Percentiles rank a stretch among this genome's conserved stretches.
phyloP scores from a whole-genome alignment of 108 stramenopile species.

The Nannochloropsis salina region DNA sequence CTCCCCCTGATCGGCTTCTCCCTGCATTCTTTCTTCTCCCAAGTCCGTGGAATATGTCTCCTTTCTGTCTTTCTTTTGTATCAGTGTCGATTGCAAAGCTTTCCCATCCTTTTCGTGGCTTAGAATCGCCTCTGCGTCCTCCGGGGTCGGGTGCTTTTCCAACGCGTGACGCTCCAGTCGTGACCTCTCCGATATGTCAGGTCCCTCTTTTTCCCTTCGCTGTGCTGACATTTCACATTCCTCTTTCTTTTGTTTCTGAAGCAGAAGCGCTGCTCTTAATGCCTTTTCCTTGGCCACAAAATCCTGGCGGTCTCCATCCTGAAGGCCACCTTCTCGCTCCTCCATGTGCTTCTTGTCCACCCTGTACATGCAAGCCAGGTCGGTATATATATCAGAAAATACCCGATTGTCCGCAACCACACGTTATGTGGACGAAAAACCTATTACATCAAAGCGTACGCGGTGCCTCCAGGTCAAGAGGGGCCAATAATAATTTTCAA shows the following conservation, averaged over 20 bases:
- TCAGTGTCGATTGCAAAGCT: background rate
- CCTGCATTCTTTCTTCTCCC: background rate
- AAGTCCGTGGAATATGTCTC: too few relatives aligned
- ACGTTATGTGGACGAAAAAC: too few relatives aligned
- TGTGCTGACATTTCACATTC: background rate
- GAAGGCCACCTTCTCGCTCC: background rate
- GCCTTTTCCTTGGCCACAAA: conserved; percentile 17
- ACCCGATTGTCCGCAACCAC: too few relatives aligned
- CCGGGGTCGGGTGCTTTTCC: background rate
- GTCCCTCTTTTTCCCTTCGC: background rate
- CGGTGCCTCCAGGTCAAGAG: too few relatives aligned
- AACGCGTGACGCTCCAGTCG: background rate
- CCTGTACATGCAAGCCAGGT: background rate
- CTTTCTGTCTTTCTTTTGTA: background rate
- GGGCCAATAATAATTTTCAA: too few relatives aligned
- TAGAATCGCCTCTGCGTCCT: background rate
- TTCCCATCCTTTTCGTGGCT: background rate
- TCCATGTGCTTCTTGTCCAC: background rate
- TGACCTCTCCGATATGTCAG: background rate
- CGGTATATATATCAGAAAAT: too few relatives aligned
- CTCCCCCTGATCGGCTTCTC: background rate
- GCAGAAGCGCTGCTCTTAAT: background rate
- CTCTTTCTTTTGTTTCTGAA: background rate
- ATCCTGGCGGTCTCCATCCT: background rate
- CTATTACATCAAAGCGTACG: too few relatives aligned